Percentiles rank a stretch among this genome's conserved stretches.
Conservation (phyloP, 371 early-diverging fungal genomes). For the Mortierella sp. region DNA sequence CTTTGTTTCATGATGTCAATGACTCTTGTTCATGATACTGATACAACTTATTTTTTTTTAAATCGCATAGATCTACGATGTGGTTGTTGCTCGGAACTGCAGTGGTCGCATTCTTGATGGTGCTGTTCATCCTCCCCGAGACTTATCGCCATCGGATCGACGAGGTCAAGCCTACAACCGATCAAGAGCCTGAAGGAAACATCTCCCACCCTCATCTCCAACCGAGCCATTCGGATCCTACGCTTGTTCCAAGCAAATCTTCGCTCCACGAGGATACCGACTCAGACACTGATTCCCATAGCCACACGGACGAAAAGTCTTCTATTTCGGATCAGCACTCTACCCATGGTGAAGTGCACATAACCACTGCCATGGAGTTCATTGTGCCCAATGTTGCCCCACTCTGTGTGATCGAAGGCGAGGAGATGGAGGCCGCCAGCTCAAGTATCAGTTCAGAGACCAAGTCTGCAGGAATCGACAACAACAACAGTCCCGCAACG, state of each 20-base stretch:
- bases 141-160: constrained; percentile 61
- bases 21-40: neutral
- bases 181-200: neutral
- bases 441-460: neutral
- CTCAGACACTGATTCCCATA: neutral
- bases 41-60: too few species aligned
- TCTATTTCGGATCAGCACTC: constrained; percentile 14
- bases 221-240: constrained; percentile 41
- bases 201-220: constrained; percentile 31
- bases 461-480: constrained; percentile 3
- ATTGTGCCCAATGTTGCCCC: constrained; percentile 35
- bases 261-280: constrained; percentile 24
- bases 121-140: constrained; percentile 71
- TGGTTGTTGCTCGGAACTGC: constrained; percentile 69
- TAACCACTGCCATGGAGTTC: constrained; percentile 38
- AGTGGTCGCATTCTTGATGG: constrained; percentile 60
- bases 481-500: neutral
- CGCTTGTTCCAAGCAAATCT: constrained; percentile 39
- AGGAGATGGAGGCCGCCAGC: constrained; percentile 7
- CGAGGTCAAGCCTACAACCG: neutral
- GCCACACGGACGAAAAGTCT: neutral
- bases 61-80: constrained; percentile 70
- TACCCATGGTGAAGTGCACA: constrained; percentile 5
- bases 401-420: constrained; percentile 17
- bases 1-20: constrained; percentile 1